Conservation (phyloP, 768 basidiomycete genomes). For the Mrakia gelida region DNA sequence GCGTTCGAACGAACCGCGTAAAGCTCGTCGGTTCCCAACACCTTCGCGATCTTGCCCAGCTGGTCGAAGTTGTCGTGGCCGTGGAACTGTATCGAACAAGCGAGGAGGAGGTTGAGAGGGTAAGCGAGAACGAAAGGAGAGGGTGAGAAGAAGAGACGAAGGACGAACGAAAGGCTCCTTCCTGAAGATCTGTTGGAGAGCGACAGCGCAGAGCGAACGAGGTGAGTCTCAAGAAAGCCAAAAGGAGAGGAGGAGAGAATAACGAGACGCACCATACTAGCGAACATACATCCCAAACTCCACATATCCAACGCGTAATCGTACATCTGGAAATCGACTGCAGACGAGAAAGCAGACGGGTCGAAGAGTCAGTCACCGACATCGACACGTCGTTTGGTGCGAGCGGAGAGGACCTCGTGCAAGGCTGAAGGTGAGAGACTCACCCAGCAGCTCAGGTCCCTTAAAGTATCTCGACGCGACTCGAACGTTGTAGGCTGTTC, state of each 20-base stretch:
- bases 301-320: slow-evolving; percentile 98
- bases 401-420: neutral
- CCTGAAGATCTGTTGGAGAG: slow-evolving; percentile 65
- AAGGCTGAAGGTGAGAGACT: neutral
- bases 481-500: slow-evolving; percentile 95
- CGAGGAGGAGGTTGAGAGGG: neutral
- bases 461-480: slow-evolving; percentile 98
- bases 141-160: neutral
- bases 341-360: neutral
- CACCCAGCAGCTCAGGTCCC: slow-evolving; percentile 70
- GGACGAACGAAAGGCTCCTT: slow-evolving; percentile 64
- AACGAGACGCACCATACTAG: slow-evolving; percentile 65
- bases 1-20: slow-evolving; percentile 56
- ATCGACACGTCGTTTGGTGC: neutral
- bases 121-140: neutral
- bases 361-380: neutral
- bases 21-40: slow-evolving; percentile 91
- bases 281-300: slow-evolving; percentile 99
- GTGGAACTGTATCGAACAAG: slow-evolving; percentile 68
- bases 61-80: slow-evolving; percentile 99
- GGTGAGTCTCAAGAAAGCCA: neutral
- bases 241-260: neutral
- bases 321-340: slow-evolving; percentile 94
- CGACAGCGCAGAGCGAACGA: neutral
- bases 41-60: slow-evolving; percentile 95